A percentile compares a stretch with the other conserved stretches of the same genome.
Conservation (phyloP, 1,284 basidiomycete genomes). For the Wallemia mellicola region DNA sequence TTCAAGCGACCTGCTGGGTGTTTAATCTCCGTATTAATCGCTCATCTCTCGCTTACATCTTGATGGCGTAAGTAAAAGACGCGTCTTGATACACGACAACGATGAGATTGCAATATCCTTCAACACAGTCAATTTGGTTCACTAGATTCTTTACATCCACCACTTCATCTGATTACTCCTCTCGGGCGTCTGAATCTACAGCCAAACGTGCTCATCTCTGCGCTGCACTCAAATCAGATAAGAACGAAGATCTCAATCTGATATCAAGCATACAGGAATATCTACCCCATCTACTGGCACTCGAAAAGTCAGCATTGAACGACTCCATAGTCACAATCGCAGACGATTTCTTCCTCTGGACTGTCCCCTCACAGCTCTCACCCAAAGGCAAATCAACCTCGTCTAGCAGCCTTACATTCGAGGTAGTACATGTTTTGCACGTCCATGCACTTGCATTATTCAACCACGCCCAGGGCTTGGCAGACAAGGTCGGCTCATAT, state of each 20-base stretch:
- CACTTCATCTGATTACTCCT: neutral
- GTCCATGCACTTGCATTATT: neutral
- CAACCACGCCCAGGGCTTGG: neutral
- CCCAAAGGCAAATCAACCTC: neutral
- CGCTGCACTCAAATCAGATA: neutral
- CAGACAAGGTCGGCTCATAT: neutral
- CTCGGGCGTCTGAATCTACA: neutral
- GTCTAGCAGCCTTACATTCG: neutral
- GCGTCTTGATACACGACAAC: neutral
- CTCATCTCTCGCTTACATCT: neutral
- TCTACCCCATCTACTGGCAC: neutral
- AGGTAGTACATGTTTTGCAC: neutral
- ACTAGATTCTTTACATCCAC: neutral
- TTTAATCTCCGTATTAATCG: neutral
- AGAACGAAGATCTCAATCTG: neutral
- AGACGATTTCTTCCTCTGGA: neutral
- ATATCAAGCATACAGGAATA: neutral
- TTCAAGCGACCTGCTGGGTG: conserved; percentile 15
- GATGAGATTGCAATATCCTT: neutral
- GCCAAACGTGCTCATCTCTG: neutral
- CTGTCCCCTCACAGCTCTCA: neutral
- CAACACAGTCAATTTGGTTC: neutral
- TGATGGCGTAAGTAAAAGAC: neutral
- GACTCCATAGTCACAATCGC: neutral
- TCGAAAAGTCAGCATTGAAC: neutral